Evolutionary conservation across 176 grass and related monocot species (phyloP).

Genomic region (Oryza brachyantha): DNA sequence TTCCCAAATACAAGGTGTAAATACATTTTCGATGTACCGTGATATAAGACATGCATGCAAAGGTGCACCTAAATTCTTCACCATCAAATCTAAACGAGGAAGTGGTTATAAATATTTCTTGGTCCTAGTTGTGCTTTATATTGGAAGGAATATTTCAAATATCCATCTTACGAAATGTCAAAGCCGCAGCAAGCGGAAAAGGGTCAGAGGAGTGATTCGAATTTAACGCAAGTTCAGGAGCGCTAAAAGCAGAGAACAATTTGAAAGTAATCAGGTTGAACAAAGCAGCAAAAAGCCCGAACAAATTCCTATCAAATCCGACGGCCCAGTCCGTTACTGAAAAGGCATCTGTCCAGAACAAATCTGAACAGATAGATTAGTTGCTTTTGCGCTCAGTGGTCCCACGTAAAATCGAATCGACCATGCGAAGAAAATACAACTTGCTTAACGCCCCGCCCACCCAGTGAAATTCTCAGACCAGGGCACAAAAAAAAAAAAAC

Average conservation of each 20-base stretch:
- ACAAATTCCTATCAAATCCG: conserved; percentile 19
- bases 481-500: not conserved
- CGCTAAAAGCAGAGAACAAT: conserved; percentile 7
- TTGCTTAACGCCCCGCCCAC: not conserved
- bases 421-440: not conserved
- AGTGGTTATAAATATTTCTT: too few species aligned
- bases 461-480: not conserved
- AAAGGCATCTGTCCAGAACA: too few species aligned
- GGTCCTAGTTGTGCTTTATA: too few species aligned
- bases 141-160: too few species aligned
- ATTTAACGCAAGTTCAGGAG: conserved; percentile 20
- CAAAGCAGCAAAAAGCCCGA: conserved; percentile 1
- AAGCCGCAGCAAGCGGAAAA: conserved; percentile 8
- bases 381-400: not conserved
- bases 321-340: not conserved
- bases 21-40: too few species aligned
- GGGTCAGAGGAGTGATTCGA: conserved; percentile 1
- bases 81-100: too few species aligned
- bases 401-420: conserved; percentile 17
- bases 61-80: too few species aligned
- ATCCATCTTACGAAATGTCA: not conserved
- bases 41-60: too few species aligned
- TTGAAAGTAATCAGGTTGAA: not conserved
- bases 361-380: too few species aligned
- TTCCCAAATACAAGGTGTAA: too few species aligned